Conservation (phyloP, 306 rosid genomes). For the Fragaria nilgerrensis region DNA sequence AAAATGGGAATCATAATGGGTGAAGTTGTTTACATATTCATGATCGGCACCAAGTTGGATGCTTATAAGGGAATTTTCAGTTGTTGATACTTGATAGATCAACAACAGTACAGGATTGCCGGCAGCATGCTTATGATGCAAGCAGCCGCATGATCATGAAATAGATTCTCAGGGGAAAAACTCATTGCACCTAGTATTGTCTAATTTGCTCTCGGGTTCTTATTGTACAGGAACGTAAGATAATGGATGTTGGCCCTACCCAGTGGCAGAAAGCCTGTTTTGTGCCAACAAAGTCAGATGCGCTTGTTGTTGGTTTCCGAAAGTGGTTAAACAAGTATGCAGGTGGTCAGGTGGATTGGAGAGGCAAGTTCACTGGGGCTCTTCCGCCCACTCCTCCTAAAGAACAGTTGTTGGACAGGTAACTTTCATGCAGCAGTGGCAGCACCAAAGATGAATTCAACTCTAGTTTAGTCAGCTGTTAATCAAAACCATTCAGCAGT, state of each 20-base stretch:
- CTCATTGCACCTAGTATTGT: not conserved
- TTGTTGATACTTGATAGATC: not conserved
- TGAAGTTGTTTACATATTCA: not conserved
- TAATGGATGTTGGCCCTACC: constrained; percentile 48
- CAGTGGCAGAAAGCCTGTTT: constrained; percentile 88
- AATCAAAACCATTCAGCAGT: not conserved
- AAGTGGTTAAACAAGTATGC: constrained; percentile 83
- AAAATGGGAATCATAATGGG: not conserved
- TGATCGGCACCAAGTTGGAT: not conserved
- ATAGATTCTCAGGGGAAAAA: not conserved
- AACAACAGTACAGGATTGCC: not conserved
- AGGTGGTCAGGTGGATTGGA: constrained; percentile 83
- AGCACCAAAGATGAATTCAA: constrained; percentile 11
- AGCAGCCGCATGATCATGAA: not conserved
- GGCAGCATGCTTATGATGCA: not conserved
- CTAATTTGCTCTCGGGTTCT: constrained; percentile 16
- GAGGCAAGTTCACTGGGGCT: constrained; percentile 62
- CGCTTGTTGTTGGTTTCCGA: constrained; percentile 73
- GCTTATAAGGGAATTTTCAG: not conserved
- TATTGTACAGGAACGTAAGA: constrained; percentile 54
- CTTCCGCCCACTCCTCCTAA: constrained; percentile 81
- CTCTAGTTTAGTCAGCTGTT: not conserved
- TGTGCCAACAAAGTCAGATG: constrained; percentile 86
- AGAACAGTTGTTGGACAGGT: constrained; percentile 90
- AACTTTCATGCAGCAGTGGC: not conserved